phyloP scores from a whole-genome alignment of 352 stramenopile genomes.

The Pythium plurisporium region DNA sequence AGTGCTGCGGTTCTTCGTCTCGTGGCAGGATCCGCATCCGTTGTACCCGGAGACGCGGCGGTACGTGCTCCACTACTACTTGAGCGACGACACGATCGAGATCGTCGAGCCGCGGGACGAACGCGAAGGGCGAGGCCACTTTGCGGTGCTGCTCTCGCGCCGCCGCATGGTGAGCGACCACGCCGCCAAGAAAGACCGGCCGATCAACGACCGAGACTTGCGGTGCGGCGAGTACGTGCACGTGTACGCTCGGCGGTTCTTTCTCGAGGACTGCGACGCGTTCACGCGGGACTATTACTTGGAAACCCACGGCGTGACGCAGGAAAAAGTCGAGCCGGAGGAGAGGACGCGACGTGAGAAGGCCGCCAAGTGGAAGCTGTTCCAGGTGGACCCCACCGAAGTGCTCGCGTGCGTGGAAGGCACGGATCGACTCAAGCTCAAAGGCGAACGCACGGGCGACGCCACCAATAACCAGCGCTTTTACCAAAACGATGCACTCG shows the following conservation, averaged over 20 bases:
- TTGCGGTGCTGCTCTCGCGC: slow-evolving; percentile 80
- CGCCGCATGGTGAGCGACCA: slow-evolving; percentile 52
- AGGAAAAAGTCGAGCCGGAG: slow-evolving; percentile 47
- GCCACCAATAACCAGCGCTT: slow-evolving; percentile 20
- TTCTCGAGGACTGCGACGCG: slow-evolving; percentile 88
- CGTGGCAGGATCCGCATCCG: slow-evolving; percentile 89
- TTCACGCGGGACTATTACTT: slow-evolving; percentile 91
- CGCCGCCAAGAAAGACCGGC: slow-evolving; percentile 23
- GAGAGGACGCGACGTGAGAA: not conserved
- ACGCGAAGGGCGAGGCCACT: slow-evolving; percentile 49
- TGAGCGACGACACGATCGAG: slow-evolving; percentile 91
- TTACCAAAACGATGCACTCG: slow-evolving; percentile 37
- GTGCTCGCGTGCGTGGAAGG: not conserved
- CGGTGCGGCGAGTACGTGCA: slow-evolving; percentile 79
- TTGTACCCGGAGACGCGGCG: slow-evolving; percentile 84
- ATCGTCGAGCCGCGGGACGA: slow-evolving; percentile 72
- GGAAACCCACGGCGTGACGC: slow-evolving; percentile 71
- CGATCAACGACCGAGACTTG: slow-evolving; percentile 65
- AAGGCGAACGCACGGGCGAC: not conserved
- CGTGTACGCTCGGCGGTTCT: slow-evolving; percentile 81
- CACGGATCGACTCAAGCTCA: not conserved
- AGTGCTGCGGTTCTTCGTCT: slow-evolving; percentile 89
- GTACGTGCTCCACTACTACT: slow-evolving; percentile 91
- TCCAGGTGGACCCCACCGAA: slow-evolving; percentile 32
- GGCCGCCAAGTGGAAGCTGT: slow-evolving; percentile 54